A percentile compares a stretch with the other conserved stretches of the same genome.
phyloP scores from a whole-genome alignment of 2,329 filamentous ascomycete genomes.

The Fusarium palustre region DNA sequence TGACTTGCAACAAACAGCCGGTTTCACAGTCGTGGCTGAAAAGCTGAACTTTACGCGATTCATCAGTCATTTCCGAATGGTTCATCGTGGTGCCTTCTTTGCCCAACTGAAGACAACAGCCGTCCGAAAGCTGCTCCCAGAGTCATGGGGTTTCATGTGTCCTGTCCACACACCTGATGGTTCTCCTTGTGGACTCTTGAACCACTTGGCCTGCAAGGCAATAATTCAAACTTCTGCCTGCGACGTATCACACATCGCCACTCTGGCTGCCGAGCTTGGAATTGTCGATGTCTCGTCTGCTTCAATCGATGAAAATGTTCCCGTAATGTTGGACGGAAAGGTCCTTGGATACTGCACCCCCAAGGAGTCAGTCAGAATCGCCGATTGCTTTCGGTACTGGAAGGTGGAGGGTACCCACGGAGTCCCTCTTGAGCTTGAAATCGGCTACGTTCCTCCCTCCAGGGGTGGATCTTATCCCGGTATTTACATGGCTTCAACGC shows the following conservation, averaged over 20 bases:
- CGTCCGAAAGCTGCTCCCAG: slow-evolving; percentile 92
- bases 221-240: slow-evolving; percentile 85
- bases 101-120: slow-evolving; percentile 97
- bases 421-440: slow-evolving; percentile 86
- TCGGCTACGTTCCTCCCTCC: slow-evolving; percentile 90
- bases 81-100: slow-evolving; percentile 98
- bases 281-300: slow-evolving; percentile 81
- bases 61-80: slow-evolving; percentile 99
- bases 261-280: slow-evolving; percentile 82
- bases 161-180: slow-evolving; percentile 98
- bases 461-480: slow-evolving; percentile 95
- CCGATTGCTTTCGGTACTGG: slow-evolving; percentile 91
- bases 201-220: slow-evolving; percentile 89
- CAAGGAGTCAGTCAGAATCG: slow-evolving; percentile 81
- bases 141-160: slow-evolving; percentile 98
- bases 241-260: slow-evolving; percentile 80
- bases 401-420: slow-evolving; percentile 89
- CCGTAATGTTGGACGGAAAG: slow-evolving; percentile 89
- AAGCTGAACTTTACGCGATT: slow-evolving; percentile 99
- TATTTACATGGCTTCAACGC: slow-evolving; percentile 89
- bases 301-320: slow-evolving; percentile 83
- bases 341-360: slow-evolving; percentile 93
- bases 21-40: slow-evolving; percentile 96
- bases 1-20: slow-evolving; percentile 93
- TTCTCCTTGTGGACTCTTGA: slow-evolving; percentile 91